These are phyloP conservation scores for Aspergillus neoniger DNA, from an alignment of 2,329 filamentous ascomycete genomes.

Conservation along the genomic window DNA sequence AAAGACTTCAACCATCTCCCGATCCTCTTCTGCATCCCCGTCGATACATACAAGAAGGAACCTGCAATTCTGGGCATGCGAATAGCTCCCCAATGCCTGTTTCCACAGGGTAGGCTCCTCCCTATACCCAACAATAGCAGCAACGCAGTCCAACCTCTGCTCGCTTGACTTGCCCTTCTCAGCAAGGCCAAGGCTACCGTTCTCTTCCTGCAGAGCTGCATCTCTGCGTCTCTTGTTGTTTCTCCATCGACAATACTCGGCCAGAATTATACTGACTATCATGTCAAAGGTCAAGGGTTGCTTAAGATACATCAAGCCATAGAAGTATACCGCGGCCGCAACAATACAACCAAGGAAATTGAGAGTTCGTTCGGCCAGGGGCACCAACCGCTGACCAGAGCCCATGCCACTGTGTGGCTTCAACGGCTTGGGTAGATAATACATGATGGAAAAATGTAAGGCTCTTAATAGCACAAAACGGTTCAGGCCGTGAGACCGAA, in stretches of 20 bases:
- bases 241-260: slow-evolving; percentile 30
- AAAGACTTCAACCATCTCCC: slow-evolving; percentile 34
- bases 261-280: slow-evolving; percentile 29
- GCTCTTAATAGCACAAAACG: too few relatives aligned
- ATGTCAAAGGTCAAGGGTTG: slow-evolving; percentile 31
- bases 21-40: slow-evolving; percentile 30
- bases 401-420: not conserved
- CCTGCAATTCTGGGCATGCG: slow-evolving; percentile 22
- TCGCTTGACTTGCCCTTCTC: not conserved
- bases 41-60: slow-evolving; percentile 34
- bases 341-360: slow-evolving; percentile 31
- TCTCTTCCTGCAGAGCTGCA: slow-evolving; percentile 21
- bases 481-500: too few relatives aligned
- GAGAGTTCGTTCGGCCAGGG: slow-evolving; percentile 24
- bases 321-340: slow-evolving; percentile 26
- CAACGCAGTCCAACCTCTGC: slow-evolving; percentile 27
- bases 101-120: slow-evolving; percentile 33
- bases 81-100: slow-evolving; percentile 34
- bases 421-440: not conserved
- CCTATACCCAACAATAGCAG: slow-evolving; percentile 34
- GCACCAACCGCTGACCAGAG: slow-evolving; percentile 11
- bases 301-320: slow-evolving; percentile 24
- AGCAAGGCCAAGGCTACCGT: slow-evolving; percentile 6
- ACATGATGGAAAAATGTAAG: not conserved
- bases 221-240: slow-evolving; percentile 25